Percentiles rank a stretch among this genome's conserved stretches.
phyloP scores from a whole-genome alignment of 2,329 filamentous ascomycete species.

The Aspergillus clavatus region DNA sequence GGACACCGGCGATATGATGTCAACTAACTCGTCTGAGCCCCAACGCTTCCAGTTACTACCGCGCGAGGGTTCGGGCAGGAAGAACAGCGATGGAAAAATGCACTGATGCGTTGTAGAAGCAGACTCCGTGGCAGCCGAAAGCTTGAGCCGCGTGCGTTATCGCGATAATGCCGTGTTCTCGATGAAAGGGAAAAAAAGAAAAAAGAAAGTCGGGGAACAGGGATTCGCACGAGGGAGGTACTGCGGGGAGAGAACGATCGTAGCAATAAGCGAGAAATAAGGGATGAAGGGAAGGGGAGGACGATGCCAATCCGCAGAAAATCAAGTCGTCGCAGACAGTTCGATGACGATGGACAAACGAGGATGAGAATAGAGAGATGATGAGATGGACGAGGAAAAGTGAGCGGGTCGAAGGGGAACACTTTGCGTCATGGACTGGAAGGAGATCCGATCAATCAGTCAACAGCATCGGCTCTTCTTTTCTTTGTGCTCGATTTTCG shows the following conservation, averaged over 20 bases:
- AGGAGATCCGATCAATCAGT: neutral
- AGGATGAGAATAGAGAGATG: neutral
- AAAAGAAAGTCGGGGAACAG: neutral
- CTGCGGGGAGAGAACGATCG: constrained; percentile 4
- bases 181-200: neutral
- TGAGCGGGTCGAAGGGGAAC: neutral
- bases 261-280: constrained; percentile 4
- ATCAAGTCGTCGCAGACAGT: constrained; percentile 1
- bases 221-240: constrained; percentile 4
- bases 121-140: neutral
- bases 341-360: neutral
- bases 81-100: neutral
- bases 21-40: neutral
- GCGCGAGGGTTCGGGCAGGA: neutral
- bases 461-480: neutral
- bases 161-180: neutral
- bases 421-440: constrained; percentile 7
- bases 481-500: neutral
- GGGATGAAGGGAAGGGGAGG: constrained; percentile 1
- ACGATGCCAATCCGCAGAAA: constrained; percentile 6
- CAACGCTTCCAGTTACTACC: too few species aligned
- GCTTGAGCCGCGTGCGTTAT: neutral
- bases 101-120: neutral
- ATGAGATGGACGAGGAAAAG: constrained; percentile 3
- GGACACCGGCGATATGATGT: constrained; percentile 2